These are phyloP conservation scores for Herpotrichia juniperi DNA, from an alignment of 2,329 filamentous ascomycete species.

Conservation along the genomic window DNA sequence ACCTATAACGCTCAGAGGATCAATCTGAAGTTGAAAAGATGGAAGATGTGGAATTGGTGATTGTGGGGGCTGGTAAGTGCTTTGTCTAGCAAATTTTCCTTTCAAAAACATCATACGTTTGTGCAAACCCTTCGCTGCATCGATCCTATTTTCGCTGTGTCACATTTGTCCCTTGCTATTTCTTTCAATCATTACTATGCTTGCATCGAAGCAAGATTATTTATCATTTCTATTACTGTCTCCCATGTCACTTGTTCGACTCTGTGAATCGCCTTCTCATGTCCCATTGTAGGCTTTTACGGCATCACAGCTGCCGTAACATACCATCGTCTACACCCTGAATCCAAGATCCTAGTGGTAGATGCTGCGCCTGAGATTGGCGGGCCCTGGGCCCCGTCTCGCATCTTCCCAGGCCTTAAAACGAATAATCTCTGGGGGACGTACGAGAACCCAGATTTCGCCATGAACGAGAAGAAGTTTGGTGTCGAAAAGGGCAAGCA, in stretches of 20 bases:
- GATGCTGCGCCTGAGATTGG: conserved; percentile 49
- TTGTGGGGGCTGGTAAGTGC: conserved; percentile 31
- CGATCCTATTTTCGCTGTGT: no score
- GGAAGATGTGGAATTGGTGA: conserved; percentile 25
- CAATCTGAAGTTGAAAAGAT: not conserved
- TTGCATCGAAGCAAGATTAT: no score
- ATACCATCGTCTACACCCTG: conserved; percentile 40
- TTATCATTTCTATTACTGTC: not conserved
- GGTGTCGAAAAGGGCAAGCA: conserved; percentile 59
- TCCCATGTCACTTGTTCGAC: not conserved
- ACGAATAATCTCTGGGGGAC: conserved; percentile 52
- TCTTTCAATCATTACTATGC: no score
- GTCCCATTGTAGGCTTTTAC: conserved; percentile 23
- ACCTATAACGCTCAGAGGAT: no score
- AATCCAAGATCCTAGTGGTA: conserved; percentile 47
- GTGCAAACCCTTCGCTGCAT: no score
- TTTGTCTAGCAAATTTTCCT: not conserved
- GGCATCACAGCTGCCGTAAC: conserved; percentile 56
- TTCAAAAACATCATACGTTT: not conserved
- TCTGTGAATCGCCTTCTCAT: not conserved
- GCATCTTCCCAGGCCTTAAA: conserved; percentile 51
- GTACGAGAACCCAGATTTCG: conserved; percentile 49
- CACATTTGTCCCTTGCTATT: not conserved
- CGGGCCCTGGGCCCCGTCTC: conserved; percentile 49
- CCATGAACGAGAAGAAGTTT: conserved; percentile 35